Base-by-base conservation (phyloP, 306 rosid species). In the Glycyrrhiza uralensis region DNA sequence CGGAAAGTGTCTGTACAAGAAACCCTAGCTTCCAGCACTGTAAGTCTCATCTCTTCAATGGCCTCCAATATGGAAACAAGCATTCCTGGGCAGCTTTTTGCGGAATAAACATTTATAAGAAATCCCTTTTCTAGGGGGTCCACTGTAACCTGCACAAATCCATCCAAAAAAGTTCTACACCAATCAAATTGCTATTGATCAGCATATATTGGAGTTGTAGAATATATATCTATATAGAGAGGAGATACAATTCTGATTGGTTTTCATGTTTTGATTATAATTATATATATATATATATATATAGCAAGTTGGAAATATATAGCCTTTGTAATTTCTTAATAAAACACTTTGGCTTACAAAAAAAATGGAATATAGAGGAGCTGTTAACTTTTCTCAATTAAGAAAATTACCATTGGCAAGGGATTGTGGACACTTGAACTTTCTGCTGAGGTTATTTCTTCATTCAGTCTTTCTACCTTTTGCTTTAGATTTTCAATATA, bases 21-120 rank as follows among this genome's bases (percentile, higher is more conserved):
- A 91, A 88, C 97, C 99, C 99, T 94, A 87, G 99, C 99, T 87
- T 94, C 97, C 38, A 82, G 77, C 14, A 94, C 96, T 28, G 72
- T 82, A 4, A 94, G 97, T 19, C 97, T 91, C 89, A 91, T 74
- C 52, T 86, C 97, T 82, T 91, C 97, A 33, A 91, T 89, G 71
- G 79, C 95, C 71, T 94, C 97, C 74, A 94, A 69, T 24, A 94
- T 79, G 59, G 92, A 84, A 70, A 88, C 99, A 71, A 91, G 99
- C 76, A 94, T 80, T 6, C 99, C 96, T 38, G 85, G 93, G 69
- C 93, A 83, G 57, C 87, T 85, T 74, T 85, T 81, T 54, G 71
- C 85, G 20, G 97, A 87, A 54, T 72, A 80, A 24, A 86, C 96
- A 66, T 80, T 94, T 87, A 94, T 82, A 2, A 88, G 73, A 78